These are phyloP conservation scores for Diplotaxis tenuifolia DNA, from an alignment of 345 rosid species.

Conservation along the genomic window DNA sequence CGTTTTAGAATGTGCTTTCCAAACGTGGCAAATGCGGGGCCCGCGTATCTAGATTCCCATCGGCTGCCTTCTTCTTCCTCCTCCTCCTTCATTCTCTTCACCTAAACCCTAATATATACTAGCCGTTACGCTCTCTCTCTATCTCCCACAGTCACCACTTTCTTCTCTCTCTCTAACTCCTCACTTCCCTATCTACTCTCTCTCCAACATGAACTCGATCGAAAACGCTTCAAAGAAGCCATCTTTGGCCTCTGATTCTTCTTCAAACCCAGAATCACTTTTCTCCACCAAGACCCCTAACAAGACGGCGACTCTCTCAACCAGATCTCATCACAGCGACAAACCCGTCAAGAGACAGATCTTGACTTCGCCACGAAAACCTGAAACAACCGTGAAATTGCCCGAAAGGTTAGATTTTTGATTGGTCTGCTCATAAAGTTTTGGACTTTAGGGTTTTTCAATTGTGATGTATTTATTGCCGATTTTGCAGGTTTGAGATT, in stretches of 20 bases:
- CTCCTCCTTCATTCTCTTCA: no score
- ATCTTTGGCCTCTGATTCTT: conserved; percentile 4
- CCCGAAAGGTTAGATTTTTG: conserved; percentile 45
- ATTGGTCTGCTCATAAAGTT: background rate
- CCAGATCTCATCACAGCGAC: conserved; percentile 44
- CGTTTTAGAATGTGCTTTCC: conserved; percentile 46
- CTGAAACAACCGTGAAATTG: conserved; percentile 22
- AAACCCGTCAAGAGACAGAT: conserved; percentile 48
- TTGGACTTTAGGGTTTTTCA: background rate
- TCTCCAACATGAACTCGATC: conserved; percentile 43
- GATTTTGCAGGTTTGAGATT: conserved; percentile 47
- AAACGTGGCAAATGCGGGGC: conserved; percentile 40
- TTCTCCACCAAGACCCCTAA: conserved; percentile 50
- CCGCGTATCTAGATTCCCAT: background rate
- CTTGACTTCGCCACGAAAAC: conserved; percentile 32
- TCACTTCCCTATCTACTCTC: background rate
- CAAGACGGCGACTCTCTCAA: conserved; percentile 33
- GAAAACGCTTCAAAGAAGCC: conserved; percentile 39
- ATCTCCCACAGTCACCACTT: background rate
- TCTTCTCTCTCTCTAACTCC: background rate
- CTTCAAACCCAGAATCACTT: conserved; percentile 11
- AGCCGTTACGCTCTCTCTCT: conserved; percentile 14
- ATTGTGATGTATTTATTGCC: background rate
- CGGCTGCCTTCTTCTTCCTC: background rate
- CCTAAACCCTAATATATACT: conserved; percentile 28